Evolutionary conservation across 306 rosid genomes (phyloP).

Genomic region (Canavalia ensiformis): DNA sequence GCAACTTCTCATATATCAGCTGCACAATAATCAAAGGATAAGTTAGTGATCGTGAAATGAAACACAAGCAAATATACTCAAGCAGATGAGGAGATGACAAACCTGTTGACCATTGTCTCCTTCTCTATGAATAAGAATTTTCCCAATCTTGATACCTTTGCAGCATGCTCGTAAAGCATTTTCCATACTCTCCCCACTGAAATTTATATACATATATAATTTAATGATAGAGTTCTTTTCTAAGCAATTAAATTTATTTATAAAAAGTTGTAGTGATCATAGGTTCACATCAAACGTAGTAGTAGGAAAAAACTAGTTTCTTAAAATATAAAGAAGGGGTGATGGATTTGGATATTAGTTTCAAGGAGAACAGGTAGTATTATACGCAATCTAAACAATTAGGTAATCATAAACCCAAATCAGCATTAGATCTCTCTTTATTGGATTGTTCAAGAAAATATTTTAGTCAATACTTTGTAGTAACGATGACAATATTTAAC

Average conservation of each 20-base stretch:
- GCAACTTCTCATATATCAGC: slow-evolving; percentile 94
- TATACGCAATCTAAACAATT: slow-evolving; percentile 21
- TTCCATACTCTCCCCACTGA: slow-evolving; percentile 99
- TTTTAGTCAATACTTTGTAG: slow-evolving; percentile 6
- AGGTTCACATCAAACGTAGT: slow-evolving; percentile 20
- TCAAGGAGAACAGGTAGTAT: slow-evolving; percentile 9
- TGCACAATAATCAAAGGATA: slow-evolving; percentile 57
- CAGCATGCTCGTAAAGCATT: slow-evolving; percentile 99
- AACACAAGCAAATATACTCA: slow-evolving; percentile 2
- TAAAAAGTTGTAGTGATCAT: background rate
- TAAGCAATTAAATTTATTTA: slow-evolving; percentile 7
- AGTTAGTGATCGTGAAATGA: slow-evolving; percentile 41
- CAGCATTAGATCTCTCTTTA: slow-evolving; percentile 9
- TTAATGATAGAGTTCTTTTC: slow-evolving; percentile 29
- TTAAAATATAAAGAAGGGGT: background rate
- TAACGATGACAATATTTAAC: slow-evolving; percentile 41
- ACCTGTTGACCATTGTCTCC: slow-evolving; percentile 99
- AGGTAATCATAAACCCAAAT: slow-evolving; percentile 5
- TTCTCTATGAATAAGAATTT: slow-evolving; percentile 98
- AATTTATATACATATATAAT: slow-evolving; percentile 39
- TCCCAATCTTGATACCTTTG: slow-evolving; percentile 99
- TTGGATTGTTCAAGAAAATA: slow-evolving; percentile 22
- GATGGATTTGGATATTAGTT: background rate
- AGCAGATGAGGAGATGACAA: slow-evolving; percentile 47
- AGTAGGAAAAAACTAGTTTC: slow-evolving; percentile 18